Conservation (phyloP, 1,139 yeast species). For the Taphrina flavorubra region DNA sequence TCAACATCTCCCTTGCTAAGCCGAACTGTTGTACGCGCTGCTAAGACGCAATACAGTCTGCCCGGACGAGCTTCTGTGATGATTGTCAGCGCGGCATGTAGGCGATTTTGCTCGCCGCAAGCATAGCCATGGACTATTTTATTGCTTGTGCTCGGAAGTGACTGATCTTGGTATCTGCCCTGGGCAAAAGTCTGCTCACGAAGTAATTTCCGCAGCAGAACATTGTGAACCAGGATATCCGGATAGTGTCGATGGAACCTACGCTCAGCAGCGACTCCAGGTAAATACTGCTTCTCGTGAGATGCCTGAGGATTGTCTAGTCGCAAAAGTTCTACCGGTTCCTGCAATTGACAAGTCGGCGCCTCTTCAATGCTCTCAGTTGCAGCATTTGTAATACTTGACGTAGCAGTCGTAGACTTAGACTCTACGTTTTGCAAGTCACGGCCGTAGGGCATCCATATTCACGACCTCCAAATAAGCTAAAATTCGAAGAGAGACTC, state of each 20-base stretch:
- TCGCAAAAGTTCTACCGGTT: neutral
- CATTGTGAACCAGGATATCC: constrained; percentile 7
- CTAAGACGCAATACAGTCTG: neutral
- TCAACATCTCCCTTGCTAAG: neutral
- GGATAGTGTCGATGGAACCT: constrained; percentile 22
- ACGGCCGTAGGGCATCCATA: neutral
- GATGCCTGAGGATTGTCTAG: neutral
- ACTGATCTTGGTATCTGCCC: neutral
- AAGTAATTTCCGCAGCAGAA: constrained; percentile 13
- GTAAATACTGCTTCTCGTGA: constrained; percentile 3
- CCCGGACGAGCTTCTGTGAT: constrained; percentile 6
- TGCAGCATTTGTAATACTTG: too few relatives aligned
- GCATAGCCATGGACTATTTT: constrained; percentile 7
- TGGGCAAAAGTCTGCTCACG: neutral
- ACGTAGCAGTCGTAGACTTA: too few relatives aligned
- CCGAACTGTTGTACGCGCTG: neutral
- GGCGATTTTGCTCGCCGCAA: neutral
- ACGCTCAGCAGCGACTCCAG: constrained; percentile 16
- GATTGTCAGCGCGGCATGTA: neutral
- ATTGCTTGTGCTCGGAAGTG: neutral
- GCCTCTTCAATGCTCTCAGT: neutral
- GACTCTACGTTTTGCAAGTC: too few relatives aligned
- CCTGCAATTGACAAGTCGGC: constrained; percentile 1
- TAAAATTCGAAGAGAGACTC: neutral
- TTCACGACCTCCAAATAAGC: neutral